Base-by-base conservation (phyloP, 257 asterid species). In the Ilex asprella region DNA sequence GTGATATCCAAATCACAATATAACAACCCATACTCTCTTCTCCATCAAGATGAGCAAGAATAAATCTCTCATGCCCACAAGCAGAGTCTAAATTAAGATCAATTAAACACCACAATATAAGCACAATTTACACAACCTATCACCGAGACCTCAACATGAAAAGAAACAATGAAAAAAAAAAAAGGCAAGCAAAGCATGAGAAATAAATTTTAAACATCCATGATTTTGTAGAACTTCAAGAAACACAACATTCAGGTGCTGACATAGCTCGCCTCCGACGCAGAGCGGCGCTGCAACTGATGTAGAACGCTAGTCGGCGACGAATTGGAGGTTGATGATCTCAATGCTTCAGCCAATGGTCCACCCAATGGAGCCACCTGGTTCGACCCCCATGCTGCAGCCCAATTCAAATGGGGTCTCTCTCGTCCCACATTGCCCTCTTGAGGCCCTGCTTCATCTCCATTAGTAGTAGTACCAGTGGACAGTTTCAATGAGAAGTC, bases 331-430 rank as follows among this genome's bases (percentile, higher is more conserved):
- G 47, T 69, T 0, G 95, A 86, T 0, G 91, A 84, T 64, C 96
- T 72, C 73, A 92, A 54, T 5, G 93, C 99, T 83, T 92, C 99
- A 0, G 94, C 99, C 21, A 92, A 73, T 29, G 99, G 97, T 7
- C 96, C 97, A 0, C 95, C 91, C 86, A 86, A 73, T 6, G 91
- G 72, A 12, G 81, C 73, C 11, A 55, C 77, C 44, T 71, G 81
- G 60, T 51, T 74, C 15, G 75, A 66, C 55, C 72, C 86, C 91
- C 94, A 79, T 0, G 66, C 39, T 6, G 53, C 61, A 27, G 68
- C 70, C 86, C 85, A 83, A 60, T 71, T 80, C 57, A 73, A 2
- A 21, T 59, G 78, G 31, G 70, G 50, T 61, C 73, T 70, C 10
- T 62, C 81, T 59, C 77, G 62, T 58, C 75, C 83, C 30, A 61